Evolutionary conservation across 2,329 filamentous ascomycete species (phyloP).

Genomic region (Colletotrichum sidae): DNA sequence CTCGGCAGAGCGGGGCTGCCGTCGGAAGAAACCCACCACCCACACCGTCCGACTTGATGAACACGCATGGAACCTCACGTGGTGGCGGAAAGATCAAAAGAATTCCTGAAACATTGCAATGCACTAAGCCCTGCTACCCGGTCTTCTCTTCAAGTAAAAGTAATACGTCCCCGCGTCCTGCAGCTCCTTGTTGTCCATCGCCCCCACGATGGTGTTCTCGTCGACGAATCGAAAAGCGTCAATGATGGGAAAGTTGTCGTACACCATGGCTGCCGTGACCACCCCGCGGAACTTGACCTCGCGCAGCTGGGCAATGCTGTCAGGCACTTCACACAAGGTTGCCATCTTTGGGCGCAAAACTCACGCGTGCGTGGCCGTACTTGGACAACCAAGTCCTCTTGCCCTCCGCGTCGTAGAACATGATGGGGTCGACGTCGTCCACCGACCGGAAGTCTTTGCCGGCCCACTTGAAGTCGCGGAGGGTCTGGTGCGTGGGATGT

Average conservation of each 20-base stretch:
- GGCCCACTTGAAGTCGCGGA: conserved; percentile 44
- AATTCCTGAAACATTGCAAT: too few species aligned
- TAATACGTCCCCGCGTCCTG: conserved; percentile 40
- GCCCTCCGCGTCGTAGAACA: conserved; percentile 39
- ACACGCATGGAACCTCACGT: too few species aligned
- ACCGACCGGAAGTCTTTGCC: conserved; percentile 45
- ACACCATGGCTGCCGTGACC: conserved; percentile 45
- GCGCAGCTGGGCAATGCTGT: conserved; percentile 36
- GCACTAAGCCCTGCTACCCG: neutral
- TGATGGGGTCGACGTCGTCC: conserved; percentile 47
- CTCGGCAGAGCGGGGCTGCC: conserved; percentile 1
- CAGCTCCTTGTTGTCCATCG: conserved; percentile 42
- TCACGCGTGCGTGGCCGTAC: conserved; percentile 34
- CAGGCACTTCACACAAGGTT: neutral
- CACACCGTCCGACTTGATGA: too few species aligned
- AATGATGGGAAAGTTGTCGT: conserved; percentile 45
- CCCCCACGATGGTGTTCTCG: conserved; percentile 42
- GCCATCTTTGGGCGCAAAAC: neutral
- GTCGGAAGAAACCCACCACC: too few species aligned
- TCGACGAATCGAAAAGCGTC: conserved; percentile 45
- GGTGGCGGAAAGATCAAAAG: too few species aligned
- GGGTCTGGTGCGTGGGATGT: conserved; percentile 40
- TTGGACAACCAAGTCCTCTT: conserved; percentile 27
- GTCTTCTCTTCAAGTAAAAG: conserved; percentile 40
- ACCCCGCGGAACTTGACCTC: conserved; percentile 42